Base-by-base conservation (phyloP, 2,329 filamentous ascomycete genomes). In the Myriosclerotinia duriaeana region DNA sequence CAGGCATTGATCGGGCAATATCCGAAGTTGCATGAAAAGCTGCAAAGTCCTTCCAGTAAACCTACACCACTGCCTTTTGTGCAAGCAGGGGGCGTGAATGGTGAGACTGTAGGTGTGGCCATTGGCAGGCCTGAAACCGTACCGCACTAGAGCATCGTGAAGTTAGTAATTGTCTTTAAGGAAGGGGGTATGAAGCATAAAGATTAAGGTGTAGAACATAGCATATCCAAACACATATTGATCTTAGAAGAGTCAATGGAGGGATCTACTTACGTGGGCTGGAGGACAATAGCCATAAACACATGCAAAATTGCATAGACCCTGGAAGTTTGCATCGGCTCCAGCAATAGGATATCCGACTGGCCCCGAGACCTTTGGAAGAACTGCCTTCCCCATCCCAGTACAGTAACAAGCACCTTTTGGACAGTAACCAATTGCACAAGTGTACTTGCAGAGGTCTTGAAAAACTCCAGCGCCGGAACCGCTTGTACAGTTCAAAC, bases 401-500 rank as follows among this genome's bases (percentile, higher is more conserved):
- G 61, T 64, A 20, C 61, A 64, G 5, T 40, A 42, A 44, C 61
- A 64, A n/a, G 52, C 61, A 7, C 63, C 58, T 30, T 48, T 36
- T 9, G 71, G 71, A 48, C 72, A 73, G 65, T 71, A 72, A 7
- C 72, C 72, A 61, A 66, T 69, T 26, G 60, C 67, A 6, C 72
- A 70, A 3, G 69, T 58, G 44, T 76, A 79, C 38, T 70, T 53
- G 68, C 78, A 79, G 20, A 79, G 75, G 3, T 77, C 77, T 11
- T 60, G 56, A 46, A 77, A 78, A 68, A 79, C 77, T 12, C 76
- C 68, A 20, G 74, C 74, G 22, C 76, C 73, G 46, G 65, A 61
- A 38, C 71, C 71, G 46, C 64, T 59, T 44, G 68, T 70, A 50
- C 70, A 72, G 22, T 30, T 46, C 38, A 42, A n/a, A 36, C n/a